phyloP scores from a whole-genome alignment of 192 early-diverging fungal species.

The Coemansia sp. region DNA sequence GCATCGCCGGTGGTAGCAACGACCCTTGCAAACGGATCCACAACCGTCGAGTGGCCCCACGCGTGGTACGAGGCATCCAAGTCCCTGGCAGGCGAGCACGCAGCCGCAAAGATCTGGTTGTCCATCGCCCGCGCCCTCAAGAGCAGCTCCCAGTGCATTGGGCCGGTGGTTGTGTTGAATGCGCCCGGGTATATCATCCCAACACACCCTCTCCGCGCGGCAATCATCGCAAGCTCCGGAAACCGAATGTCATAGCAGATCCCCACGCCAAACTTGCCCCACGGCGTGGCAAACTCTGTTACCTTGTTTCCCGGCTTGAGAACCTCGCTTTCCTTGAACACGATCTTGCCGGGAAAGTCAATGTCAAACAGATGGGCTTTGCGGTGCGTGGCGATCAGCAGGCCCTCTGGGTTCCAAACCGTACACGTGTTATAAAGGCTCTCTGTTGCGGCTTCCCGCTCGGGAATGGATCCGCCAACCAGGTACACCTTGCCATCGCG shows the following conservation, averaged over 20 bases:
- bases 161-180: constrained; percentile 95
- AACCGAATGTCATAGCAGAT: constrained; percentile 99
- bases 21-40: constrained; percentile 78
- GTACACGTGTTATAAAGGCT: constrained; percentile 86
- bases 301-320: constrained; percentile 72
- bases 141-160: constrained; percentile 93
- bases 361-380: constrained; percentile 98
- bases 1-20: constrained; percentile 73
- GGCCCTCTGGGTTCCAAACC: constrained; percentile 68
- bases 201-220: constrained; percentile 80
- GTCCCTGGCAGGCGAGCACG: constrained; percentile 96
- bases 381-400: constrained; percentile 66
- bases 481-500: constrained; percentile 83
- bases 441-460: constrained; percentile 56
- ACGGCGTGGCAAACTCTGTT: constrained; percentile 79
- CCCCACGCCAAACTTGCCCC: constrained; percentile 86
- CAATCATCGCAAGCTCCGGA: constrained; percentile 95
- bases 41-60: constrained; percentile 92
- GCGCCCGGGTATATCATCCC: constrained; percentile 97
- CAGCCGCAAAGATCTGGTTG: constrained; percentile 90
- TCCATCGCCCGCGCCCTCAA: constrained; percentile 85
- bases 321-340: constrained; percentile 88
- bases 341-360: constrained; percentile 89
- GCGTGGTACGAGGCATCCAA: constrained; percentile 73
- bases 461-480: constrained; percentile 92